Evolutionary conservation across 2,329 filamentous ascomycete genomes (phyloP), one percentile per base, ranked within the genome.

Genomic region (Fusarium sp.): DNA sequence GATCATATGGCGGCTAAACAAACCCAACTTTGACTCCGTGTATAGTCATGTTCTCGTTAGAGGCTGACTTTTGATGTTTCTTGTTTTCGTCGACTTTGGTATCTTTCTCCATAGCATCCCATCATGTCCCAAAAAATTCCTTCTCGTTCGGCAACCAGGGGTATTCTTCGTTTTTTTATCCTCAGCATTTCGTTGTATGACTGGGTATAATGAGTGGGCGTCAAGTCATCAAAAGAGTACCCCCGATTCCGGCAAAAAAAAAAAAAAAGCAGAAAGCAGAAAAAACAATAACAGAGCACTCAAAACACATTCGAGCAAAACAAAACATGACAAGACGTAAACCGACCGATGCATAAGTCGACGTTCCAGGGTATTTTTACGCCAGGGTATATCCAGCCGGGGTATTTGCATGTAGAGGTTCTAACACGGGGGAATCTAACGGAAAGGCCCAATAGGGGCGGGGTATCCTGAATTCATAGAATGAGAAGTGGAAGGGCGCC

Each of bases 391-490:
- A 89, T 89, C 86, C 87, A 89, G 87, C 86, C 85, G 83, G 85
- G 79, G 85, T 87, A 87, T 87, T 86, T 85, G 83, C 83, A 85
- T 84, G 81, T 83, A 84, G 80, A 81, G 80, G 71, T 79, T 82
- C 79, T 81, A 81, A 82, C 79, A 81, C 76, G 77, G 76, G 72
- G 74, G 73, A 85, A 84, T 90, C 91, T 92, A 95, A 92, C 93
- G 93, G 87, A 92, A 94, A 89, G 93, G 92, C 87, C 93, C 93
- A 88, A 94, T 92, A 74, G 92, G 93, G 86, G 90, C 94, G 88
- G 94, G 93, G 93, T 96, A 96, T 94, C 94, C 94, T 90, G 94
- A 95, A 92, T 90, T 90, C 80, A 92, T 93, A 88, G 94, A 97
- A 91, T 97, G 93, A 86, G 94, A 96, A 86, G 94, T 97, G 78